phyloP scores from a whole-genome alignment of 176 grass and related monocot species.

The Zoysia pacifica region DNA sequence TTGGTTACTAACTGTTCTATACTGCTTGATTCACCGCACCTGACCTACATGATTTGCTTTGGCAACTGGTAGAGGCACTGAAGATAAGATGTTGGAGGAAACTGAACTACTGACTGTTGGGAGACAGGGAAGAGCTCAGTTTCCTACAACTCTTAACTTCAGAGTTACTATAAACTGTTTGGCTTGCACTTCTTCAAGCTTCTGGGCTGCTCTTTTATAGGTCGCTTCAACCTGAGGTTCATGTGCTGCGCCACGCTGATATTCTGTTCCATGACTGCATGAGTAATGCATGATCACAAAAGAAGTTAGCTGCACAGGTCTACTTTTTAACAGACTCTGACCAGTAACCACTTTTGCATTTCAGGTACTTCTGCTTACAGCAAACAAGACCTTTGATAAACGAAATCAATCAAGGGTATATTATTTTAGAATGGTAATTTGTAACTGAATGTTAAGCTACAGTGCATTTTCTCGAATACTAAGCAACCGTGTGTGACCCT shows the following conservation, averaged over 20 bases:
- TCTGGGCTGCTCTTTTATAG: background rate
- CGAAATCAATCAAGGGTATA: background rate
- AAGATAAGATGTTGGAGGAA: slow-evolving; percentile 55
- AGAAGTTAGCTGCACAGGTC: background rate
- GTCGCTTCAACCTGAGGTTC: background rate
- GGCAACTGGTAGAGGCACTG: slow-evolving; percentile 15
- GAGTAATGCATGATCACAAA: slow-evolving; percentile 31
- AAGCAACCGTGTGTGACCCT: background rate
- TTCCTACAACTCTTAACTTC: slow-evolving; percentile 59
- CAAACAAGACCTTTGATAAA: background rate
- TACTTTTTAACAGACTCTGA: slow-evolving; percentile 50
- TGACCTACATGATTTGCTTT: background rate
- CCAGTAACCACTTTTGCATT: slow-evolving; percentile 14
- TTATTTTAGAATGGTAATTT: background rate
- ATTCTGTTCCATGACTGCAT: slow-evolving; percentile 37
- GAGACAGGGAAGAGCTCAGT: slow-evolving; percentile 40
- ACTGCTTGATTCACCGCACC: background rate
- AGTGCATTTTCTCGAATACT: background rate
- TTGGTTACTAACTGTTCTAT: background rate
- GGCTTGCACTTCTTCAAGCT: background rate
- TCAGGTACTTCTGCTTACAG: background rate
- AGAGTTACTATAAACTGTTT: slow-evolving; percentile 19
- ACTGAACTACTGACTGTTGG: slow-evolving; percentile 35
- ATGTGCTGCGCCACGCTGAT: background rate
- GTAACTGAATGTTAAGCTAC: background rate